Evolutionary conservation across 2,329 filamentous ascomycete genomes (phyloP).

Genomic region (Zymoseptoria passerinii): DNA sequence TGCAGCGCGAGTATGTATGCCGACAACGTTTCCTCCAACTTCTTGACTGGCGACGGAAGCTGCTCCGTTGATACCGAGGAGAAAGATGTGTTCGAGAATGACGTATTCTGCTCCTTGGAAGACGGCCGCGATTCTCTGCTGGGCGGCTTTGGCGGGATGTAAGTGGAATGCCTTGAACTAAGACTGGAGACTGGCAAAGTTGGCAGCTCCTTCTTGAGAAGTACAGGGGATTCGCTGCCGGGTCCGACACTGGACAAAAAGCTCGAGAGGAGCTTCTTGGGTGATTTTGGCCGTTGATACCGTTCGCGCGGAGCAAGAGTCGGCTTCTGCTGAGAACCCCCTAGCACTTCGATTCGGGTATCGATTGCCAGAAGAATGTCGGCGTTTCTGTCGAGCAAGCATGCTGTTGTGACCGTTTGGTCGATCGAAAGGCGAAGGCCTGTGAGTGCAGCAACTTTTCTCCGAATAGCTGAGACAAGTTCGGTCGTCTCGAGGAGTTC

Average conservation of each 20-base stretch:
- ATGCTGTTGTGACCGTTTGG: slow-evolving; percentile 56
- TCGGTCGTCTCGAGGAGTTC: slow-evolving; percentile 67
- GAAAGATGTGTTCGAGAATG: slow-evolving; percentile 32
- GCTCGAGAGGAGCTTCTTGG: slow-evolving; percentile 81
- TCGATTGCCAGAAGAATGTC: slow-evolving; percentile 63
- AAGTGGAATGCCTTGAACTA: slow-evolving; percentile 19
- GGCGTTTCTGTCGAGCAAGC: slow-evolving; percentile 68
- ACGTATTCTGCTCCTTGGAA: slow-evolving; percentile 24
- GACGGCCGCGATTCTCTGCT: slow-evolving; percentile 30
- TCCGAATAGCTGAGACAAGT: slow-evolving; percentile 45
- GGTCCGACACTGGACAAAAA: slow-evolving; percentile 57
- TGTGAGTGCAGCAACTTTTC: slow-evolving; percentile 20
- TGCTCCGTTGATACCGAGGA: slow-evolving; percentile 42
- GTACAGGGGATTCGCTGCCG: slow-evolving; percentile 22
- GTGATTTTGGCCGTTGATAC: slow-evolving; percentile 70
- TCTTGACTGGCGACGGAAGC: slow-evolving; percentile 53
- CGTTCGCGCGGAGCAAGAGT: slow-evolving; percentile 30
- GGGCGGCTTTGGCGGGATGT: slow-evolving; percentile 29
- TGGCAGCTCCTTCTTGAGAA: slow-evolving; percentile 23
- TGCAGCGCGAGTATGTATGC: slow-evolving; percentile 76
- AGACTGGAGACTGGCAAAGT: slow-evolving; percentile 18
- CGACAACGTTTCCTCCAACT: slow-evolving; percentile 75
- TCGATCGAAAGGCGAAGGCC: slow-evolving; percentile 56
- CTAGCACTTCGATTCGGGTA: slow-evolving; percentile 23
- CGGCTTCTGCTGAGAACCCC: slow-evolving; percentile 14